Evolutionary conservation across 768 basidiomycete species (phyloP).

Genomic region (Psilocybe azurescens): DNA sequence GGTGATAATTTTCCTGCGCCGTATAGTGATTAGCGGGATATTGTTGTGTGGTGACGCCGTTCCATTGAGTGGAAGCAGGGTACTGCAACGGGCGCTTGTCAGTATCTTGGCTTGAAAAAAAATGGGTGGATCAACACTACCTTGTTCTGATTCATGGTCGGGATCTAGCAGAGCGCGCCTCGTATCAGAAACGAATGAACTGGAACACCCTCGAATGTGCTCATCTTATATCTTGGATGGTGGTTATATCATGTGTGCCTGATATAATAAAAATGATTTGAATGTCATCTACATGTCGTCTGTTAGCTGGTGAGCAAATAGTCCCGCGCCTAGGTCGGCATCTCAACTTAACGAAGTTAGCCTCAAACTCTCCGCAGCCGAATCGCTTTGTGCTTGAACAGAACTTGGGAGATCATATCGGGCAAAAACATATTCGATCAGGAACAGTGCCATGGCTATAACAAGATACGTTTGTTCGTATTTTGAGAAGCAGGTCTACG

Average conservation of each 20-base stretch:
- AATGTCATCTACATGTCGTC: conserved; percentile 25
- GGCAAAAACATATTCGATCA: conserved; percentile 24
- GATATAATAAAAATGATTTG: conserved; percentile 31
- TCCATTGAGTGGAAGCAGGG: conserved; percentile 41
- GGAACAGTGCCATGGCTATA: conserved; percentile 22
- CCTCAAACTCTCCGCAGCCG: conserved; percentile 26
- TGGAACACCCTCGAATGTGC: conserved; percentile 15
- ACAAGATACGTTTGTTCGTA: conserved; percentile 22
- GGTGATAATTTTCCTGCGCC: conserved; percentile 27
- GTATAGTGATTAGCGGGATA: conserved; percentile 35
- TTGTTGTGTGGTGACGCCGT: conserved; percentile 31
- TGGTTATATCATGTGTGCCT: conserved; percentile 28
- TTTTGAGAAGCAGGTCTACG: conserved; percentile 12
- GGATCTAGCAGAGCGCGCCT: conserved; percentile 1
- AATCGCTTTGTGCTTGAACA: conserved; percentile 21
- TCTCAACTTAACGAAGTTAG: conserved; percentile 24
- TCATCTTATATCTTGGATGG: conserved; percentile 28
- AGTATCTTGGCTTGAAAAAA: conserved; percentile 6
- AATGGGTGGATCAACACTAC: conserved; percentile 16
- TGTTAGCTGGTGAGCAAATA: conserved; percentile 21
- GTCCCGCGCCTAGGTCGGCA: conserved; percentile 31
- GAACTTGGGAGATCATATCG: conserved; percentile 21
- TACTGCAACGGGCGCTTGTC: conserved; percentile 33
- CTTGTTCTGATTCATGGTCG: conserved; percentile 30
- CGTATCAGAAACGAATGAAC: conserved; percentile 19